Percentiles rank a stretch among this genome's conserved stretches.
Evolutionary conservation across 305 asterid genomes (phyloP).

Genomic region (Vinca major): DNA sequence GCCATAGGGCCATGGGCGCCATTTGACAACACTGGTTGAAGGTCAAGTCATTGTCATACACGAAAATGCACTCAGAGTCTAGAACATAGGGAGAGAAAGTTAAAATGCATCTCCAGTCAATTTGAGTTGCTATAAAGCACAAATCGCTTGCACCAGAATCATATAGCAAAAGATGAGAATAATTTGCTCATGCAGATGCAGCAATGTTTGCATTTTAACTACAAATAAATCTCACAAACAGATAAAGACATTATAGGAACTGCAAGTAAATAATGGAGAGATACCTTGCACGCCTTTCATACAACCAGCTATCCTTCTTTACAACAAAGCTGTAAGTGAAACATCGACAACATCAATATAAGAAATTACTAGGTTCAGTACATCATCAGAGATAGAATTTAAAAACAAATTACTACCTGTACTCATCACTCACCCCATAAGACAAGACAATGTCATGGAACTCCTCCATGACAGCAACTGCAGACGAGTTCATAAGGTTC

Average conservation of each 20-base stretch:
- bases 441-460: constrained; percentile 63
- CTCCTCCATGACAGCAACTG: constrained; percentile 56
- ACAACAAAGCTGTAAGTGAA: constrained; percentile 57
- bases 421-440: constrained; percentile 85
- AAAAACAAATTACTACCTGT: constrained; percentile 40
- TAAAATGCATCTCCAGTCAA: background rate
- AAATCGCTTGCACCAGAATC: background rate
- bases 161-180: background rate
- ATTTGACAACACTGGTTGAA: too few relatives aligned
- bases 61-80: background rate
- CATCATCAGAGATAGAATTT: constrained; percentile 14
- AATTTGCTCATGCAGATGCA: background rate
- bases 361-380: background rate
- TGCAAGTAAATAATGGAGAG: constrained; percentile 11
- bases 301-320: constrained; percentile 59
- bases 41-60: background rate
- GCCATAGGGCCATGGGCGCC: too few relatives aligned
- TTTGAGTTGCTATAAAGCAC: background rate
- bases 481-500: constrained; percentile 76
- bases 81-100: background rate
- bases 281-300: constrained; percentile 59
- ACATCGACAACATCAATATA: constrained; percentile 19
- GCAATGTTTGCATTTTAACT: background rate
- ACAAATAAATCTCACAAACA: background rate
- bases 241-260: background rate